Evolutionary conservation across 1,139 yeast species (phyloP), one percentile per base, ranked within the genome.

Genomic region (Taphrina wiesneri): DNA sequence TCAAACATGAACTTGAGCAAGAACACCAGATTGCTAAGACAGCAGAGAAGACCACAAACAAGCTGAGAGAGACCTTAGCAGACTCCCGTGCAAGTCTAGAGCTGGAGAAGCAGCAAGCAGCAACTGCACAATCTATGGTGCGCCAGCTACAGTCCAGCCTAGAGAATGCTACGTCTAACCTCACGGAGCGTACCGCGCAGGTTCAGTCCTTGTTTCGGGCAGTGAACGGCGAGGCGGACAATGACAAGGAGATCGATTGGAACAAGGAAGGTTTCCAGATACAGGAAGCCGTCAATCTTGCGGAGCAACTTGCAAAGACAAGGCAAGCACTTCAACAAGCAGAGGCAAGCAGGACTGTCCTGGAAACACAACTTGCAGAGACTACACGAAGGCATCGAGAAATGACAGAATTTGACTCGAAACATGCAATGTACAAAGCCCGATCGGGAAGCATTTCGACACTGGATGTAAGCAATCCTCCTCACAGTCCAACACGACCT

Each of bases 11-110:
- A 41, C 45, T 63, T 3, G 62, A 63, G 3, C 43, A 47, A 25
- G 66, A 63, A 45, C 63, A 53, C 36, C 66, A 47, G 34, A 30
- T 56, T n/a, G 60, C 65, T 13, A 52, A 25, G 28, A 28, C 54
- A 5, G 65, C 60, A 11, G 65, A 62, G 26, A 30, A 32, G 15
- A 46, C 45, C 34, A 19, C 53, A 9, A 23, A 19, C 17, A 34
- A 32, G 49, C 47, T 62, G 2, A 51, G 53, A 25, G 23, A n/a
- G 9, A 56, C 45, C 15, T 36, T 62, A 26, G 32, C 45, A 9
- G 56, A 62, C 5, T 53, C 54, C 25, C 39, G 60, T 5, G 54
- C 32, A 6, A 43, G 45, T 5, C 45, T 63, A 1, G 68, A 66
- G 15, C 45, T 32, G 13, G 65, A 65, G 46, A 56, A 60, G 19